Evolutionary conservation across 352 stramenopile species (phyloP).

Genomic region (Albugo laibachii): DNA sequence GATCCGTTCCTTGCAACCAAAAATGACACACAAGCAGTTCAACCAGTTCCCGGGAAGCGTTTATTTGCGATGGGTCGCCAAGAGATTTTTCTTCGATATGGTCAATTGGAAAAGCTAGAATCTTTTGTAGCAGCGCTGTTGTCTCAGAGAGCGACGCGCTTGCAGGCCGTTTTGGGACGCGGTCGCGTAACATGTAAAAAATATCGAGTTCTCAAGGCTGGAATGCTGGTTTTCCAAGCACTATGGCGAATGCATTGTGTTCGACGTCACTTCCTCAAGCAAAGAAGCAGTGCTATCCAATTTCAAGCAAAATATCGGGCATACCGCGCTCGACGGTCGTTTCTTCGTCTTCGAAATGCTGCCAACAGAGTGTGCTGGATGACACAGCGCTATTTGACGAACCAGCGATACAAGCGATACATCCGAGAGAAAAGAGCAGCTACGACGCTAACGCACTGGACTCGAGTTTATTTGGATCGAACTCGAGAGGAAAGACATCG

Average conservation of each 20-base stretch:
- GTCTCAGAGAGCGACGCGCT: slow-evolving; percentile 19
- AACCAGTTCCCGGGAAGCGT: slow-evolving; percentile 10
- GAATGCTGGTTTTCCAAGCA: slow-evolving; percentile 21
- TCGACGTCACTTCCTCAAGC: slow-evolving; percentile 1
- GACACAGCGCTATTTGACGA: slow-evolving; percentile 20
- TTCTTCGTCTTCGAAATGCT: neutral
- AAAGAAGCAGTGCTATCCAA: slow-evolving; percentile 1
- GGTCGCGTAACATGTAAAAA: slow-evolving; percentile 14
- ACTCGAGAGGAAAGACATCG: slow-evolving; percentile 36
- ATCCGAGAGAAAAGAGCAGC: slow-evolving; percentile 17
- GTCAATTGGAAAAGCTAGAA: slow-evolving; percentile 52
- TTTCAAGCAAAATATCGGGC: slow-evolving; percentile 5
- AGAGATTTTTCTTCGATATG: slow-evolving; percentile 63
- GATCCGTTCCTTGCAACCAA: neutral
- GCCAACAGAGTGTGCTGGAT: slow-evolving; percentile 1
- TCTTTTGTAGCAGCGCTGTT: slow-evolving; percentile 19
- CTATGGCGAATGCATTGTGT: slow-evolving; percentile 24
- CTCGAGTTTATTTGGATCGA: slow-evolving; percentile 32
- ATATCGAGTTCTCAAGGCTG: slow-evolving; percentile 19
- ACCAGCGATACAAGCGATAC: slow-evolving; percentile 16
- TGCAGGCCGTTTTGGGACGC: slow-evolving; percentile 34
- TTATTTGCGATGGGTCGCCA: slow-evolving; percentile 44
- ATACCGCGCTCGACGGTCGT: neutral
- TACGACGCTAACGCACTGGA: slow-evolving; percentile 18
- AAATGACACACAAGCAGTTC: neutral